Evolutionary conservation across 495 filamentous ascomycete genomes (phyloP), one percentile per base, ranked within the genome.

Genomic region (Podospora tetraspora): DNA sequence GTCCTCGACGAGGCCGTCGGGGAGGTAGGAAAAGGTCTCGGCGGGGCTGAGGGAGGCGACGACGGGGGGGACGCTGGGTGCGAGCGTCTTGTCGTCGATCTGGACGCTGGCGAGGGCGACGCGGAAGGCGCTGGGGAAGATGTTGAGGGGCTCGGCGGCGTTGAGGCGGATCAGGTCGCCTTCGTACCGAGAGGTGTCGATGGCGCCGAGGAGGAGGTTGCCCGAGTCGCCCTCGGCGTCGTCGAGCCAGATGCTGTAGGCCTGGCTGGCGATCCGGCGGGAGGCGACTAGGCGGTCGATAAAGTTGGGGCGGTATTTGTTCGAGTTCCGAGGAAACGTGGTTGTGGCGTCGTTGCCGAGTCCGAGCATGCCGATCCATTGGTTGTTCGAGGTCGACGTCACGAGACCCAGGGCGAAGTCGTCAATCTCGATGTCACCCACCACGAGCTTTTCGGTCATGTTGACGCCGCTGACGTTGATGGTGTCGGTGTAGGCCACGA

Each of bases 221-320:
- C 93, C 93, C 3, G 87, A 88, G 23, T 79, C 83, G 22, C 87
- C 82, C 57, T 88, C 81, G 68, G 72, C 56, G 70, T 91, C 86
- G 75, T 94, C 88, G 34, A 95, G 82, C 91, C 91, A 95, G 19
- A 95, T 80, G 69, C 90, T 93, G 76, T 93, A 97, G 11, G 92
- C 92, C 62, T 83, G 85, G 6, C 88, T 88, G 61, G 87, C 84
- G 72, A 93, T 93, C 63, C 88, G 64, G 4, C 86, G 87, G 29
- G 84, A 79, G 29, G 89, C 74, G 21, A 88, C 86, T 80, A 96
- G 81, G 3, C 86, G 79, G 67, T 85, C 81, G 19, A 91, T 87
- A 30, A 96, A 82, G 74, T 92, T 94, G 37, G 68, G 68, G 10
- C 62, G 62, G 22, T 69, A 66, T n/a, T 37, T 61, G 59, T 63